phyloP scores from a whole-genome alignment of 192 early-diverging fungal species.

The Mortierella hygrophila region DNA sequence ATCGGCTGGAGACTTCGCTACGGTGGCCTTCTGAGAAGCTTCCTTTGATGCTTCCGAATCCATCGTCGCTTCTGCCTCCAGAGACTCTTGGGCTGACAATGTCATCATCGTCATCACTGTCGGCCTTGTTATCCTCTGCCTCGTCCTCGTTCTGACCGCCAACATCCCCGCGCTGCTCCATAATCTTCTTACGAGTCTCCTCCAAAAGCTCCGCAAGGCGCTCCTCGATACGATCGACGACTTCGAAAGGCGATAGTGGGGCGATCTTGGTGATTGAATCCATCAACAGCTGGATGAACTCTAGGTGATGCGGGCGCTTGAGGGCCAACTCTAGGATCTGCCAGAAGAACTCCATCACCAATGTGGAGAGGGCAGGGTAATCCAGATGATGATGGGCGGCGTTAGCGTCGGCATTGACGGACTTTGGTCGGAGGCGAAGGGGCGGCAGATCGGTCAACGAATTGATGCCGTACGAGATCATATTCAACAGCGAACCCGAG shows the following conservation, averaged over 20 bases:
- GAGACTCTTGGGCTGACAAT: constrained; percentile 28
- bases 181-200: constrained; percentile 46
- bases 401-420: constrained; percentile 13
- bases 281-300: constrained; percentile 49
- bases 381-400: constrained; percentile 42
- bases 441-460: constrained; percentile 49
- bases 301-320: constrained; percentile 53
- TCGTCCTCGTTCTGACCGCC: not conserved
- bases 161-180: constrained; percentile 42
- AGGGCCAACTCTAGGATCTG: constrained; percentile 43
- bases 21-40: constrained; percentile 44
- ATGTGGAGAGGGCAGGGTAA: constrained; percentile 35
- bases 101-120: constrained; percentile 6
- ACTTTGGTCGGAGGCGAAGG: constrained; percentile 29
- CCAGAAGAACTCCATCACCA: constrained; percentile 57
- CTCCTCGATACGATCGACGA: constrained; percentile 50
- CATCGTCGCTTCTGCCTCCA: constrained; percentile 21
- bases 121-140: not conserved
- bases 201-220: constrained; percentile 52
- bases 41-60: constrained; percentile 15
- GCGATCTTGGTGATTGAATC: constrained; percentile 51
- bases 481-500: constrained; percentile 51
- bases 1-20: constrained; percentile 44
- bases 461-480: constrained; percentile 54
- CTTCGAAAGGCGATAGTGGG: constrained; percentile 43